Evolutionary conservation across 345 rosid species (phyloP), one percentile per base, ranked within the genome.

Genomic region (Eucalyptus cloeziana): DNA sequence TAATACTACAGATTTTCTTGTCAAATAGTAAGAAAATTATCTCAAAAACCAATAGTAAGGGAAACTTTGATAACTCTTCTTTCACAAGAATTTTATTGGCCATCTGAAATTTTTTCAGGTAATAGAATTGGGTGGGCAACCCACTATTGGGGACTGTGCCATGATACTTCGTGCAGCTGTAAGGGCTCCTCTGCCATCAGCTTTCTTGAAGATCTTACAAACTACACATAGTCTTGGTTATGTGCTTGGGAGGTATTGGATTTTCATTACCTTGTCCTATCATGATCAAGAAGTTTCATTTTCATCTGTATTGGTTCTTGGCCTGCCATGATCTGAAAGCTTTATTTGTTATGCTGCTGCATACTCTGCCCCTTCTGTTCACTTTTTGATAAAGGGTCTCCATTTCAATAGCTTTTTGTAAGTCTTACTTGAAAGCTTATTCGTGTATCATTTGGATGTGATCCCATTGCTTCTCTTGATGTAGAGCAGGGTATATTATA

Each of bases 131-230:
- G 97, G 98, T 86, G 99, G 98, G 91, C 92, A 90, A 62, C 99
- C 99, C 12, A 96, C 98, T 7, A 91, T 96, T 87, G 99, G 97
- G 22, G 99, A 97, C 88, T 96, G 98, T 91, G 99, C 99, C 30
- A 91, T 95, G 93, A 95, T 96, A 89, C 54, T 97, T 88, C 94
- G 96, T 64, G 98, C 98, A 88, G 97, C 99, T 51, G 88, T 96
- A 91, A 94, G 94, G 91, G 98, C 97, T 93, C 98, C 98, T 43
- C 60, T 96, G 94, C 99, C 99, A 91, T 94, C 99, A 89, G 95
- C 95, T 37, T 97, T 96, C 94, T 93, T 95, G 94, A 95, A 93
- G 94, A 96, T 96, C 94, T 93, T 97, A 92, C 98, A 94, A 92
- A 96, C 90, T 25, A 90, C 97, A 25, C 99, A 96, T 91, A 90